These are phyloP conservation scores for Apophysomyces elegans DNA, from an alignment of 371 early-diverging fungal species.

Conservation along the genomic window DNA sequence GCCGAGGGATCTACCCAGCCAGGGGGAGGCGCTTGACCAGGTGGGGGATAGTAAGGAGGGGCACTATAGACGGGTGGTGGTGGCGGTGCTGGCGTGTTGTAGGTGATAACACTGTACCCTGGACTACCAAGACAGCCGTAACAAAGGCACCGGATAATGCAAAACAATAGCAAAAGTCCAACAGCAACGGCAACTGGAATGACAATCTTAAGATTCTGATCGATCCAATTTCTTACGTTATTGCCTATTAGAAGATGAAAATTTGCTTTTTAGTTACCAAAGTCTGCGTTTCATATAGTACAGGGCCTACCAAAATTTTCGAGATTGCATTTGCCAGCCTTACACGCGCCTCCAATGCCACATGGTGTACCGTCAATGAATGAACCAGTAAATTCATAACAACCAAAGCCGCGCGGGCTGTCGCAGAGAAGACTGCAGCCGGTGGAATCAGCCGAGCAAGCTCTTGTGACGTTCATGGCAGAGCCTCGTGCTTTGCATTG, in stretches of 20 bases:
- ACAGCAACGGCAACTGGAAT: conserved; percentile 58
- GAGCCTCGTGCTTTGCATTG: conserved; percentile 73
- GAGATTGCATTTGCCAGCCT: conserved; percentile 44
- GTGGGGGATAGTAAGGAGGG: conserved; percentile 29
- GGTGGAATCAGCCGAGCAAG: conserved; percentile 52
- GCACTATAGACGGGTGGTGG: conserved; percentile 11
- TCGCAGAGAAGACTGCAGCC: conserved; percentile 73
- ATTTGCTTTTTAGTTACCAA: background rate
- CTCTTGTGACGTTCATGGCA: conserved; percentile 43
- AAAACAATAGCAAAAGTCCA: conserved; percentile 51
- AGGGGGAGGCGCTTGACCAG: conserved; percentile 25
- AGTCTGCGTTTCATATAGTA: background rate
- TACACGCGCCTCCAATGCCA: conserved; percentile 73
- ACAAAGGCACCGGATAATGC: conserved; percentile 56
- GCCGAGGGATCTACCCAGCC: conserved; percentile 58
- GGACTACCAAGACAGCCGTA: conserved; percentile 32
- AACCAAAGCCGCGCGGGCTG: conserved; percentile 55
- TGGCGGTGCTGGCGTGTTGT: conserved; percentile 24
- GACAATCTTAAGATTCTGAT: conserved; percentile 49
- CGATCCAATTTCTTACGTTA: conserved; percentile 41
- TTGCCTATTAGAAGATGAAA: conserved; percentile 22
- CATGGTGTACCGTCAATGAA: conserved; percentile 94
- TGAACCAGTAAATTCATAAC: conserved; percentile 73
- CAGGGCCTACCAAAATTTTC: conserved; percentile 40
- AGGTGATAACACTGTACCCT: conserved; percentile 26